These are phyloP conservation scores for Rhizophagus prolifer DNA, from an alignment of 192 early-diverging fungal species.

Conservation along the genomic window DNA sequence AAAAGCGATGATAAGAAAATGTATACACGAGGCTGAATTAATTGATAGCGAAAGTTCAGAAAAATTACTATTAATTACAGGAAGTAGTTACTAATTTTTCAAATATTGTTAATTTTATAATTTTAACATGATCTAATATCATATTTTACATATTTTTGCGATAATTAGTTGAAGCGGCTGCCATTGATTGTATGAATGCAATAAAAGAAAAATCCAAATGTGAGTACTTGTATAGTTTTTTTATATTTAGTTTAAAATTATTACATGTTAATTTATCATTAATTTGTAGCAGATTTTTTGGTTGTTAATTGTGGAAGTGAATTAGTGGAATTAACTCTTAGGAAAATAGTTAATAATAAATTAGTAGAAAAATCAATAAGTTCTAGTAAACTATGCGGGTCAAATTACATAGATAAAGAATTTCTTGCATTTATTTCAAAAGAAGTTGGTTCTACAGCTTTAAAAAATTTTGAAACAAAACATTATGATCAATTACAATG, in stretches of 20 bases:
- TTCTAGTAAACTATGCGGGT: constrained; percentile 39
- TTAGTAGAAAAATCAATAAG: constrained; percentile 32
- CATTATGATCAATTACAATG: constrained; percentile 12
- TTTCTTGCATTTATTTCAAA: constrained; percentile 45
- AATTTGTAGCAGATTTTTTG: constrained; percentile 31
- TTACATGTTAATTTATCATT: background rate
- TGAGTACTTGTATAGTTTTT: background rate
- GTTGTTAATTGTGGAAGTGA: constrained; percentile 43
- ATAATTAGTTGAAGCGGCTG: constrained; percentile 14
- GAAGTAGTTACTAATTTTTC: background rate
- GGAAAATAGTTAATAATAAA: constrained; percentile 18
- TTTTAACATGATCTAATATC: no score
- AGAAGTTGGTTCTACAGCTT: constrained; percentile 44
- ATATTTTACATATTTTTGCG: no score
- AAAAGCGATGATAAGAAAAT: constrained; percentile 51
- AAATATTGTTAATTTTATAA: no score
- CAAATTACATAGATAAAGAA: constrained; percentile 44
- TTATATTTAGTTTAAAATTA: no score
- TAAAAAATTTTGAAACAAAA: constrained; percentile 35
- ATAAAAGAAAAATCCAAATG: background rate
- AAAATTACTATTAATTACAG: background rate
- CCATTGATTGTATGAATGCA: background rate
- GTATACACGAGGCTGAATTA: constrained; percentile 48
- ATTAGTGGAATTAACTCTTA: constrained; percentile 43
- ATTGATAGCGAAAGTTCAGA: constrained; percentile 32